phyloP scores from a whole-genome alignment of 2,329 filamentous ascomycete genomes.

The Colletotrichum sp. region DNA sequence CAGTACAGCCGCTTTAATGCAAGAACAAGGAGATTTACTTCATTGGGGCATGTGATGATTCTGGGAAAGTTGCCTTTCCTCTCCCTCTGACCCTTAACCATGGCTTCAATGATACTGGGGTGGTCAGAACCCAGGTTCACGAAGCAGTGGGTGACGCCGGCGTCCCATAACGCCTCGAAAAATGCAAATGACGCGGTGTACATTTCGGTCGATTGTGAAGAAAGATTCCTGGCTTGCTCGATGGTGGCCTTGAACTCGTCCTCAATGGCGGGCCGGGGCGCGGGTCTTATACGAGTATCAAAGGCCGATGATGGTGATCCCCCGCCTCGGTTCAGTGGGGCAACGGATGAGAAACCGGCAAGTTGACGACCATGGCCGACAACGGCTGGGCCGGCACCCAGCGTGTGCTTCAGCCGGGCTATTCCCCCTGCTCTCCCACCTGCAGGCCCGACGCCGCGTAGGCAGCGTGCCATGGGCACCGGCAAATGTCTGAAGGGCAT shows the following conservation, averaged over 20 bases:
- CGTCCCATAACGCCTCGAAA: slow-evolving; percentile 81
- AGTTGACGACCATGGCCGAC: slow-evolving; percentile 2
- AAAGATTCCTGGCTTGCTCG: slow-evolving; percentile 4
- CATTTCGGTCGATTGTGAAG: slow-evolving; percentile 35
- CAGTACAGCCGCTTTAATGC: neutral
- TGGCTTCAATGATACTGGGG: slow-evolving; percentile 75
- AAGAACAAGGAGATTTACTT: slow-evolving; percentile 47
- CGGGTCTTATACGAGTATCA: slow-evolving; percentile 5
- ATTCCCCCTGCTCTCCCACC: neutral
- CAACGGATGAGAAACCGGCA: slow-evolving; percentile 10
- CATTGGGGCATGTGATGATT: slow-evolving; percentile 76
- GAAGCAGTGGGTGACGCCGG: slow-evolving; percentile 64
- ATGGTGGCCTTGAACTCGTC: slow-evolving; percentile 7
- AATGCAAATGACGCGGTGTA: slow-evolving; percentile 84
- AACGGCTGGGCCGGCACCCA: neutral
- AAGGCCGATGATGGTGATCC: neutral
- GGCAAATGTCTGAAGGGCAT: slow-evolving; percentile 16
- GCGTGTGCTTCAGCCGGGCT: slow-evolving; percentile 1
- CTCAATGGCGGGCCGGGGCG: neutral
- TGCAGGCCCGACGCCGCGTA: neutral
- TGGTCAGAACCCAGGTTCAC: slow-evolving; percentile 69
- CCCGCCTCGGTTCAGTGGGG: slow-evolving; percentile 5
- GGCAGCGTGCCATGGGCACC: slow-evolving; percentile 5
- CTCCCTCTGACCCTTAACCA: slow-evolving; percentile 73
- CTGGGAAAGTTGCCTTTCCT: slow-evolving; percentile 65